Evolutionary conservation across 192 early-diverging fungal genomes (phyloP).

Genomic region (Backusella parvicylindrica): DNA sequence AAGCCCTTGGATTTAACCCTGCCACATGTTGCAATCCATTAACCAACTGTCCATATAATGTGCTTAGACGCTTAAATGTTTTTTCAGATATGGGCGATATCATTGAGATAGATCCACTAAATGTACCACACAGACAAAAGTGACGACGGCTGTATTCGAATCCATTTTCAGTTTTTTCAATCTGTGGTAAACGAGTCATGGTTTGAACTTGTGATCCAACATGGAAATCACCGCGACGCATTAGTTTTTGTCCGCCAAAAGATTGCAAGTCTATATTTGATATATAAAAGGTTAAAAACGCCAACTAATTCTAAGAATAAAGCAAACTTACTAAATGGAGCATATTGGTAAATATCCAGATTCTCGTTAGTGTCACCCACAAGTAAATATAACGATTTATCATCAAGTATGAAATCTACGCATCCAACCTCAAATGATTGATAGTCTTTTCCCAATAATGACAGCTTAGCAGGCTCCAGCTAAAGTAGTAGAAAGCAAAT

Average conservation of each 20-base stretch:
- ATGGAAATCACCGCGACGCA: conserved; percentile 88
- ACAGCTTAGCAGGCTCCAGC: conserved; percentile 90
- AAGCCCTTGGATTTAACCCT: conserved; percentile 92
- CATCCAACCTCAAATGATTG: conserved; percentile 70
- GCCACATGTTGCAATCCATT: conserved; percentile 77
- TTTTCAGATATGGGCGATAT: conserved; percentile 85
- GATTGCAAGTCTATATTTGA: conserved; percentile 74
- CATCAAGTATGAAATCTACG: conserved; percentile 77
- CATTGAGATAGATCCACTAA: conserved; percentile 66
- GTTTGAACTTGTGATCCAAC: conserved; percentile 71
- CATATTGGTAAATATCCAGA: conserved; percentile 79
- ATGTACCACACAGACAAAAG: conserved; percentile 52
- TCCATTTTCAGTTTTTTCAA: conserved; percentile 38
- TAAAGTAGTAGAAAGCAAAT: background rate
- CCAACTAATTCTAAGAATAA: background rate
- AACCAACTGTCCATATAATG: conserved; percentile 82
- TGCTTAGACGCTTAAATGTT: conserved; percentile 85
- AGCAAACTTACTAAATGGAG: conserved; percentile 71
- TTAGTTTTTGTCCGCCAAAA: conserved; percentile 80
- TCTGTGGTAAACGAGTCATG: conserved; percentile 56
- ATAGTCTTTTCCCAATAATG: conserved; percentile 87
- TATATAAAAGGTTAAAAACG: background rate
- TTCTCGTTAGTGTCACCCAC: conserved; percentile 84
- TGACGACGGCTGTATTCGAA: conserved; percentile 17
- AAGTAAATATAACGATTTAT: conserved; percentile 66